Base-by-base conservation (phyloP, 2,329 filamentous ascomycete species). In the Neonectria coccinea region DNA sequence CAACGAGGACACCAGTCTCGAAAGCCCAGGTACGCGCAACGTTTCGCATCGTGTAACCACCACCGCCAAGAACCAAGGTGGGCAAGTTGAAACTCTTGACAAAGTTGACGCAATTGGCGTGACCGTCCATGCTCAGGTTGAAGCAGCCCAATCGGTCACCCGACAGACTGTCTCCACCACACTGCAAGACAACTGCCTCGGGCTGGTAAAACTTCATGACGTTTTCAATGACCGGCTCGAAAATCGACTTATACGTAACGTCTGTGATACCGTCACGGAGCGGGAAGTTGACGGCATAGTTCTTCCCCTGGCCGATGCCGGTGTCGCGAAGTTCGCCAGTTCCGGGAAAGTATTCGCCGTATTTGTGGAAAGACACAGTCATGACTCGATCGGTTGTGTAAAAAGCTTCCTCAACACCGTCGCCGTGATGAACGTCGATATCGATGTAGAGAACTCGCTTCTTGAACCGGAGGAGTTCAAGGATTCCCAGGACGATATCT, bases 381-480 rank as follows among this genome's bases (percentile, higher is more conserved):
- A 97, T 94, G 70, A 97, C 94, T 69, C 94, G 91, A 73, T 97
- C 93, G 48, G 93, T 96, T 12, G 93, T 95, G 79, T 95, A 96
- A 77, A 97, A 97, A 3, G 94, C 94, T 78, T 97, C 92, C 76
- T 97, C 94, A 18, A 97, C 94, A 67, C 94, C 94, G 75, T 97
- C 94, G 59, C 94, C 94, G 73, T 97, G 94, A 78, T 97, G 94
- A 16, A 97, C 94, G 76, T 97, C 94, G 67, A 97, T 97, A 75
- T 97, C 94, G 78, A 99, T 93, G 82, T 99, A 99, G 53, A 99
- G 88, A n/a, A 99, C 95, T 61, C 96, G 92, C 75, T 96, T 92
- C 76, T 97, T 93, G 79, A 94, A 91, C 59, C 93, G 92, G 9
- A 99, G 86, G 3, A 99, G 88, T 76, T 98, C 93, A 55, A 98